These are phyloP conservation scores for Nitzschia putrida DNA, from an alignment of 108 stramenopile species.

Conservation along the genomic window DNA sequence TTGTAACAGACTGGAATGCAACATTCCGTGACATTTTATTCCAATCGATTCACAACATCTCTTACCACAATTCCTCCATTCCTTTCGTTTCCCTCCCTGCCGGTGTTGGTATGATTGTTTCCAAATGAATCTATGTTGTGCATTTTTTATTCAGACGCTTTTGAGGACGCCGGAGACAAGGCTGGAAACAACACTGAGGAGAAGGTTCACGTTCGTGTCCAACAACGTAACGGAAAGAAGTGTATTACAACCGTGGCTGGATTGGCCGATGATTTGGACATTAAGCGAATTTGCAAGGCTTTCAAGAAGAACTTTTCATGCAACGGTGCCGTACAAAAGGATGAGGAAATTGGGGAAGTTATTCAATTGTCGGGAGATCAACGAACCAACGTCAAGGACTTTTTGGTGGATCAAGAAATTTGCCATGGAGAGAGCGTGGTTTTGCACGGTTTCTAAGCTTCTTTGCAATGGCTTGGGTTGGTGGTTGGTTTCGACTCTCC, in stretches of 20 bases:
- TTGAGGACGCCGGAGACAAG: slow-evolving; percentile 84
- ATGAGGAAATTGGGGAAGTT: slow-evolving; percentile 92
- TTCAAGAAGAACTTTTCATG: slow-evolving; percentile 99
- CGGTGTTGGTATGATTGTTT: background rate
- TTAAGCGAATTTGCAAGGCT: slow-evolving; percentile 97
- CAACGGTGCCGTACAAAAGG: slow-evolving; percentile 97
- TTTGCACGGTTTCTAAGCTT: slow-evolving; percentile 85
- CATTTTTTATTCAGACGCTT: slow-evolving; percentile 68
- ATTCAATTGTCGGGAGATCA: slow-evolving; percentile 98
- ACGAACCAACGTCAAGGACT: slow-evolving; percentile 93
- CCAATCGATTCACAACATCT: background rate
- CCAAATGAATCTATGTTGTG: background rate
- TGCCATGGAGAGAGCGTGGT: slow-evolving; percentile 83
- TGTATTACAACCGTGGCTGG: slow-evolving; percentile 98
- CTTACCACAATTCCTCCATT: background rate
- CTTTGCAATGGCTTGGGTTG: background rate
- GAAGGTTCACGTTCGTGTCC: slow-evolving; percentile 98
- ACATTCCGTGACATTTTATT: background rate
- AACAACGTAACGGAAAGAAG: slow-evolving; percentile 98
- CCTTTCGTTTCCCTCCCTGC: background rate
- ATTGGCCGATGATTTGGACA: slow-evolving; percentile 96
- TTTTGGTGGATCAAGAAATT: slow-evolving; percentile 96
- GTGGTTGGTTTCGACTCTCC: too few species aligned
- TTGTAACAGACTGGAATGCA: background rate
- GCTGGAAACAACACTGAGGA: slow-evolving; percentile 61